These are phyloP conservation scores for Tolypocladium ophioglossoides DNA, from an alignment of 2,329 filamentous ascomycete species.

Conservation along the genomic window DNA sequence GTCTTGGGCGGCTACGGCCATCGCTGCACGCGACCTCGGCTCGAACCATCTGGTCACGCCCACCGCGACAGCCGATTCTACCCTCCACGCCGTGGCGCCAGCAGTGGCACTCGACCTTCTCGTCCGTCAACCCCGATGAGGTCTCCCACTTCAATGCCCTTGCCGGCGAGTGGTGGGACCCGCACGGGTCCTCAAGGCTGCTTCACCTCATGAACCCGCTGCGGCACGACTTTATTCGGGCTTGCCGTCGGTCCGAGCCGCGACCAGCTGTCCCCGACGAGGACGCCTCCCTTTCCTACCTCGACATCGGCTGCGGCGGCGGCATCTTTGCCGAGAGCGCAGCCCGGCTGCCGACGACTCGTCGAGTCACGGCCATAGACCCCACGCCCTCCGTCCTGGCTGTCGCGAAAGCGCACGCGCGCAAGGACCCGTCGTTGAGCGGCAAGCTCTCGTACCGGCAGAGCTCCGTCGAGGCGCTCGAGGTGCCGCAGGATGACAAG, in stretches of 20 bases:
- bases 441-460: conserved; percentile 62
- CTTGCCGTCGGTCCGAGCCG: conserved; percentile 50
- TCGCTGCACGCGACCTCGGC: not conserved
- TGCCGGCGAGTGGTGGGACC: conserved; percentile 94
- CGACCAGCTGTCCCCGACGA: conserved; percentile 21
- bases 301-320: conserved; percentile 91
- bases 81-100: not conserved
- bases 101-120: conserved; percentile 26
- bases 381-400: conserved; percentile 62
- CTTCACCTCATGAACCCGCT: conserved; percentile 98
- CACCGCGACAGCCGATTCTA: not conserved
- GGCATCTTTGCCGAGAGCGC: conserved; percentile 92
- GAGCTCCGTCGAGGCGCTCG: conserved; percentile 63
- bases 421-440: conserved; percentile 58
- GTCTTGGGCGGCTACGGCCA: not conserved
- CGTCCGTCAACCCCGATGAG: conserved; percentile 79
- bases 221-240: conserved; percentile 80
- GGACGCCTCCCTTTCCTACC: conserved; percentile 46
- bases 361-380: conserved; percentile 64
- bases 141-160: conserved; percentile 91
- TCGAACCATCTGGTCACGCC: not conserved
- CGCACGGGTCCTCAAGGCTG: conserved; percentile 80
- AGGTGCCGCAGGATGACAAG: conserved; percentile 22
- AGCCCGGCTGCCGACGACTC: conserved; percentile 54
- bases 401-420: conserved; percentile 67